phyloP scores from a whole-genome alignment of 2,329 filamentous ascomycete genomes.

The Trichoderma polysporum region DNA sequence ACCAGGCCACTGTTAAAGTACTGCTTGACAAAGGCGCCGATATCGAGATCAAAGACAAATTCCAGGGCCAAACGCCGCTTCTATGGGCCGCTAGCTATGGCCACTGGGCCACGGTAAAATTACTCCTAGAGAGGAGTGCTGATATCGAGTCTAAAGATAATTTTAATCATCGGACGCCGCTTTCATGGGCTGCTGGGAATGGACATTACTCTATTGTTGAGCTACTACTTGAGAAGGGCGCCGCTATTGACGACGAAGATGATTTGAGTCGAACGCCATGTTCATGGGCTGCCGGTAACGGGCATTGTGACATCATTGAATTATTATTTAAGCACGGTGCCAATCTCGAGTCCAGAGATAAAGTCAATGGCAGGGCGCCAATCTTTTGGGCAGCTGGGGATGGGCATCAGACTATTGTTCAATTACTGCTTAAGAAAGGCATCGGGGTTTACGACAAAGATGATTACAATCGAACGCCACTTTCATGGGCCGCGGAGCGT shows the following conservation, averaged over 20 bases:
- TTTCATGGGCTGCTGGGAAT: background rate
- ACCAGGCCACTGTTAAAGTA: background rate
- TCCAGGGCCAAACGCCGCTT: background rate
- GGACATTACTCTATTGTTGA: too few species aligned
- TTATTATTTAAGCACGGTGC: background rate
- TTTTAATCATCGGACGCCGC: background rate
- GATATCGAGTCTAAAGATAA: background rate
- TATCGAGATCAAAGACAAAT: background rate
- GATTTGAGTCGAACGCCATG: background rate
- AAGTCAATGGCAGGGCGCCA: too few species aligned
- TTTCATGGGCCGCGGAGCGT: background rate
- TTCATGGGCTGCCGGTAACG: background rate
- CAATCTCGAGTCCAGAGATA: too few species aligned
- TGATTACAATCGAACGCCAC: background rate
- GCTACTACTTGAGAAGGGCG: background rate
- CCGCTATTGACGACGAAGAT: rapidly evolving
- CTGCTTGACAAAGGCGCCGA: background rate
- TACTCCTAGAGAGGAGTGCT: background rate
- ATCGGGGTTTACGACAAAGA: background rate
- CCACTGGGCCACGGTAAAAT: background rate
- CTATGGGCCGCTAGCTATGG: background rate
- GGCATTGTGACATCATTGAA: background rate
- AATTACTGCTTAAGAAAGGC: background rate
- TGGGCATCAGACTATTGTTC: background rate
- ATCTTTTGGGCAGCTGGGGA: too few species aligned